Base-by-base conservation (phyloP, 257 asterid species). In the Solanum sejunctum region DNA sequence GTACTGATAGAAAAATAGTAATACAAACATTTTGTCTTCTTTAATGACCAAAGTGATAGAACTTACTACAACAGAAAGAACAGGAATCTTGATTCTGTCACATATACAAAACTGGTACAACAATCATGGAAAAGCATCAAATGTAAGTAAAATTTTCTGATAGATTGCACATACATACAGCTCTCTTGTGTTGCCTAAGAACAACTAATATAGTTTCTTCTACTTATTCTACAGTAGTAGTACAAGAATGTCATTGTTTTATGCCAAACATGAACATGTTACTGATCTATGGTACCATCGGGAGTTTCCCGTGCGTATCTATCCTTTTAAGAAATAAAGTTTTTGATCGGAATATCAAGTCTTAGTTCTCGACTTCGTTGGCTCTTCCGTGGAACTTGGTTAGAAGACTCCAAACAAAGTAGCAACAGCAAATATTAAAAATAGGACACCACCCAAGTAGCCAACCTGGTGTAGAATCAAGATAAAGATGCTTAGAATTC, bases 381-480 rank as follows among this genome's bases (percentile, higher is more conserved):
- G 15, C 60, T 55, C 36, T 55, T 75, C 41, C 54, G 64, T 54
- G 41, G 32, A 41, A 41, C 87, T 69, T 81, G 41, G 83, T 88
- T 90, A 97, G 90, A 97, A 97, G 82, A 92, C 96, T 81, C 98
- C 98, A 18, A 94, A 93, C 88, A 95, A 93, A 10, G 99, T 97
- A 82, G 98, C 98, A 64, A 91, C 84, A 17, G 98, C 98, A 58
- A 97, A 97, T 70, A 90, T 88, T 80, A 95, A 85, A 89, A 97
- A 97, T 58, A 97, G 73, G 51, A 88, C 90, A 87, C 99, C 99
- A 39, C 99, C 97, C n/a, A 92, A 54, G 91, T 91, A 97, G 81
- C 98, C 99, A 61, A 95, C 98, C 99, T 97, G 96, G 82, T 81
- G 15, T 67, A 49, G 69, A 81, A 73, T 66, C 84, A 86, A 13